A percentile compares a stretch with the other conserved stretches of the same genome.
phyloP scores from a whole-genome alignment of 2,329 filamentous ascomycete species.

The Emergomyces orientalis region DNA sequence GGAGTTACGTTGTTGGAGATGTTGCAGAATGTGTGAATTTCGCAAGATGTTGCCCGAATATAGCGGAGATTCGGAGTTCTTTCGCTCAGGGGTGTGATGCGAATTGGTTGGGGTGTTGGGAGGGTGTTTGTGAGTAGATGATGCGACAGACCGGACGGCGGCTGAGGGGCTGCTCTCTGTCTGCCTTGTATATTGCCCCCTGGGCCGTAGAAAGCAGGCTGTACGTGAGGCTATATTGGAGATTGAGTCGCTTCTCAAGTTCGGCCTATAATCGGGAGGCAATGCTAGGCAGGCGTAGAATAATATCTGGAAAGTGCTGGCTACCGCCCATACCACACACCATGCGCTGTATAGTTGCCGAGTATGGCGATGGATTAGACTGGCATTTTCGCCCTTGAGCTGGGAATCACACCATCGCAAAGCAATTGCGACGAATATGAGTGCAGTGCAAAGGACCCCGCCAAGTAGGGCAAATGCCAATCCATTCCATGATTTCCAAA shows the following conservation, averaged over 20 bases:
- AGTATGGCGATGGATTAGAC: neutral
- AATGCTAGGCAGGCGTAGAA: constrained; percentile 5
- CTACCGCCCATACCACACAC: constrained; percentile 3
- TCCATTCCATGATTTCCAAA: constrained; percentile 3
- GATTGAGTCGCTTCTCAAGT: neutral
- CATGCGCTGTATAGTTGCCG: neutral
- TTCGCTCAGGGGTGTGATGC: neutral
- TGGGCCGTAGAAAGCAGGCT: neutral
- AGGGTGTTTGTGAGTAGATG: neutral
- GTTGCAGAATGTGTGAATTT: neutral
- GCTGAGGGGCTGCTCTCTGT: neutral
- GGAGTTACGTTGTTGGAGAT: neutral
- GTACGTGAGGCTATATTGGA: neutral
- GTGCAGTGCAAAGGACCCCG: neutral
- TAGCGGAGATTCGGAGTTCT: neutral
- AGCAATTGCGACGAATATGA: neutral
- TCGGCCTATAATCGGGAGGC: neutral
- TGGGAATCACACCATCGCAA: neutral
- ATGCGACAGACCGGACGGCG: neutral
- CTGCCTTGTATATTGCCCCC: neutral
- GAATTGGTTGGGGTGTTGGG: neutral
- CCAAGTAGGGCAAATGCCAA: constrained; percentile 1
- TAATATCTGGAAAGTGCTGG: constrained; percentile 1
- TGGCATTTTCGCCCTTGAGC: neutral
- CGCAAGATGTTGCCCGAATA: neutral